These are phyloP conservation scores for Ascoidea rubescens DNA, from an alignment of 805 yeast species.

Conservation along the genomic window DNA sequence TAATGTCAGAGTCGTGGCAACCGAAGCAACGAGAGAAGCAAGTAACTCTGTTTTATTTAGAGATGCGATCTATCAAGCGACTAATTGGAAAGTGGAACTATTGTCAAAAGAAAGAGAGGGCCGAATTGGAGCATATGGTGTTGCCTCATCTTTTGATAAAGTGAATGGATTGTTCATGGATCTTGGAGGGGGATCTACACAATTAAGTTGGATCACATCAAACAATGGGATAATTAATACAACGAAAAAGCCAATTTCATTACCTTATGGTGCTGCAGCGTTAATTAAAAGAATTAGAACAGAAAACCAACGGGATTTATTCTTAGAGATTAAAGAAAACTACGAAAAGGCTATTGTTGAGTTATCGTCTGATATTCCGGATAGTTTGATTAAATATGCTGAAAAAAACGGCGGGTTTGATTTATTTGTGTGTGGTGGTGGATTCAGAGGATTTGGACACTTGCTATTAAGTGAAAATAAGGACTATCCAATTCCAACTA, in stretches of 20 bases:
- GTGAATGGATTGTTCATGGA: constrained; percentile 60
- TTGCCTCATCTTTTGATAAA: constrained; percentile 56
- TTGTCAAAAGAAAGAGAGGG: constrained; percentile 55
- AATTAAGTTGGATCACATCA: constrained; percentile 55
- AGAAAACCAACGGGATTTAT: constrained; percentile 35
- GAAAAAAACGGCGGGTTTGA: constrained; percentile 44
- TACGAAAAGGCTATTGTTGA: constrained; percentile 34
- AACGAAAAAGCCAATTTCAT: constrained; percentile 42
- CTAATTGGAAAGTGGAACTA: constrained; percentile 53
- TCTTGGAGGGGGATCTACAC: constrained; percentile 60
- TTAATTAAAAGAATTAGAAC: constrained; percentile 37
- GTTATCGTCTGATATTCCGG: constrained; percentile 32
- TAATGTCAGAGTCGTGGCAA: constrained; percentile 51
- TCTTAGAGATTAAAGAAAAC: constrained; percentile 38
- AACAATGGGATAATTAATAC: constrained; percentile 38
- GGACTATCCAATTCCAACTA: constrained; percentile 54
- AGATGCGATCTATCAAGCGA: constrained; percentile 37
- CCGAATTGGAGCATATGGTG: constrained; percentile 55
- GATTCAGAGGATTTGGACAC: constrained; percentile 58
- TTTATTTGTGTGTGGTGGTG: constrained; percentile 62
- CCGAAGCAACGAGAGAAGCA: constrained; percentile 64
- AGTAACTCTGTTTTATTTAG: constrained; percentile 47
- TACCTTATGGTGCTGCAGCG: constrained; percentile 68
- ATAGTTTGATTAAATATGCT: constrained; percentile 34
- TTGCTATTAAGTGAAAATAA: constrained; percentile 34